A percentile compares a stretch with the other conserved stretches of the same genome.
Evolutionary conservation across 2,329 filamentous ascomycete genomes (phyloP).

Genomic region (Botrytis cinerea): DNA sequence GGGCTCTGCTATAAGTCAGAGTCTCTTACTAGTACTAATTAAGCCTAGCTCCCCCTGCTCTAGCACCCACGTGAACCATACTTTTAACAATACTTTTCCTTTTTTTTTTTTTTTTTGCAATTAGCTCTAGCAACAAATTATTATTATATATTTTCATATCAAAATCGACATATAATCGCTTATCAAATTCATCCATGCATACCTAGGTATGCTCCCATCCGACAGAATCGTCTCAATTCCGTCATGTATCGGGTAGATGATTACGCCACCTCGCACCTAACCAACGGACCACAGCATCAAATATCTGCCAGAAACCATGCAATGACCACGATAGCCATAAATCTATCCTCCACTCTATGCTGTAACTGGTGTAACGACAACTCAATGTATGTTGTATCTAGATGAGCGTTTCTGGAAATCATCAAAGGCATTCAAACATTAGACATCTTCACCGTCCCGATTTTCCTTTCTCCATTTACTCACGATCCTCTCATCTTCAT

Average conservation of each 20-base stretch:
- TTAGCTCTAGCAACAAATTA: not conserved
- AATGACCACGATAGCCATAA: not conserved
- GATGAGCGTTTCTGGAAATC: not conserved
- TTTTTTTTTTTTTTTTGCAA: not conserved
- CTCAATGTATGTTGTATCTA: not conserved
- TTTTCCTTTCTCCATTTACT: not conserved
- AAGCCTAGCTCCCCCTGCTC: too few relatives aligned
- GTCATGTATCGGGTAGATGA: not conserved
- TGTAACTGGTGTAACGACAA: not conserved
- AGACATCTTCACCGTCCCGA: not conserved
- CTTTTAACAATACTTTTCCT: too few relatives aligned
- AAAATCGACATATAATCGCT: not conserved
- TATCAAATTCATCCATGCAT: too few relatives aligned
- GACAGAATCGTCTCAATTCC: not conserved
- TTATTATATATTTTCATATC: not conserved
- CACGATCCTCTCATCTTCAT: slow-evolving; percentile 32
- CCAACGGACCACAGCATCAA: not conserved
- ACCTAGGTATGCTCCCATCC: not conserved
- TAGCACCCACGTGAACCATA: too few relatives aligned
- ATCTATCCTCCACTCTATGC: not conserved
- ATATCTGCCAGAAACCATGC: too few relatives aligned
- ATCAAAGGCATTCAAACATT: not conserved
- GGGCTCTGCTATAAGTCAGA: too few relatives aligned
- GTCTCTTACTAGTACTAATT: too few relatives aligned
- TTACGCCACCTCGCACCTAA: not conserved